Evolutionary conservation across 1,284 basidiomycete genomes (phyloP).

Genomic region (Cerioporus squamosus): DNA sequence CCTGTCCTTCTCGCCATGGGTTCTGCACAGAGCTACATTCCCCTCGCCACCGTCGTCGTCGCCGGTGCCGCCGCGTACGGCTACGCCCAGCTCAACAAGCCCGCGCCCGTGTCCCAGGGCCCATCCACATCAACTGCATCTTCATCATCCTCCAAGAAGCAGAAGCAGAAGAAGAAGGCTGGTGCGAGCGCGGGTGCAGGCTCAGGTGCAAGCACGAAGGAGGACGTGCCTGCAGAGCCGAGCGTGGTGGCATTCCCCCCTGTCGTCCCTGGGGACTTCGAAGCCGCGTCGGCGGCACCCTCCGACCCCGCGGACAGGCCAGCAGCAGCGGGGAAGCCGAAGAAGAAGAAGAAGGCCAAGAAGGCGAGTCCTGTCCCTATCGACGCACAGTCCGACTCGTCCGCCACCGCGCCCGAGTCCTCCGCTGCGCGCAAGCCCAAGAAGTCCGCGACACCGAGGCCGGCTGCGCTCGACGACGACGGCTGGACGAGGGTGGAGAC

Average conservation of each 20-base stretch:
- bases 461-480: slow-evolving; percentile 40
- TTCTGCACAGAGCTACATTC: slow-evolving; percentile 48
- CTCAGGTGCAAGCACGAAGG: slow-evolving; percentile 7
- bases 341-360: slow-evolving; percentile 49
- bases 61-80: slow-evolving; percentile 49
- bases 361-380: slow-evolving; percentile 22
- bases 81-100: slow-evolving; percentile 36
- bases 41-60: slow-evolving; percentile 44
- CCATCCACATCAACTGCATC: slow-evolving; percentile 7
- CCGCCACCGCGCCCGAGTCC: slow-evolving; percentile 38
- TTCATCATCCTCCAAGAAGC: slow-evolving; percentile 34
- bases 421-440: slow-evolving; percentile 25
- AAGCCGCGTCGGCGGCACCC: slow-evolving; percentile 27
- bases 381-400: slow-evolving; percentile 36
- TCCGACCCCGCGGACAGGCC: slow-evolving; percentile 17
- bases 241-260: slow-evolving; percentile 43
- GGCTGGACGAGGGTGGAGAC: slow-evolving; percentile 59
- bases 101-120: slow-evolving; percentile 14
- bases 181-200: no score
- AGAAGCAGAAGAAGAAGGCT: slow-evolving; percentile 46
- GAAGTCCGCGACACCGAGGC: slow-evolving; percentile 27
- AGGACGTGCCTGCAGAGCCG: slow-evolving; percentile 28
- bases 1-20: slow-evolving; percentile 44
- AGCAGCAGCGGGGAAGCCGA: slow-evolving; percentile 32
- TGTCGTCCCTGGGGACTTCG: slow-evolving; percentile 52